phyloP scores from a whole-genome alignment of 768 basidiomycete species.

The Gloeopeniophorella convolvens region DNA sequence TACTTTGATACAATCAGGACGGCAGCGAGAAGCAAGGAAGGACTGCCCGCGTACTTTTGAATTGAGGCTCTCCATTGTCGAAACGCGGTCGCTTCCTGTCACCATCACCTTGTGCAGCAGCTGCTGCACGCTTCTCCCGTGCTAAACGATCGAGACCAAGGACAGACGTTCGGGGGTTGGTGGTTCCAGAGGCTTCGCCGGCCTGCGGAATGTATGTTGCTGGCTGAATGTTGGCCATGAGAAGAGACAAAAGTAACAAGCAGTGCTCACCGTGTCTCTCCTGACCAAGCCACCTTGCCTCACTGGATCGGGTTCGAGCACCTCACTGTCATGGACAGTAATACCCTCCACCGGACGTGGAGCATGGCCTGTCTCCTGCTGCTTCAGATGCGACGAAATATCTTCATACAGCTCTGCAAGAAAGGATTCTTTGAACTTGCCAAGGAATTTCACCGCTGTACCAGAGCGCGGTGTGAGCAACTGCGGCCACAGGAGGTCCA shows the following conservation, averaged over 20 bases:
- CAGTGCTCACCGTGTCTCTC: constrained; percentile 48
- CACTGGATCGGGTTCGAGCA: constrained; percentile 73
- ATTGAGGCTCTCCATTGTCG: constrained; percentile 58
- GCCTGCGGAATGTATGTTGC: constrained; percentile 78
- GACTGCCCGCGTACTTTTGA: constrained; percentile 71
- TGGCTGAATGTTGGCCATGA: constrained; percentile 27
- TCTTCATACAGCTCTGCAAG: constrained; percentile 74
- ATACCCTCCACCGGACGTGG: constrained; percentile 65
- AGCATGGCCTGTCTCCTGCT: constrained; percentile 45
- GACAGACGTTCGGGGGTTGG: constrained; percentile 69
- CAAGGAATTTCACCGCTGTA: constrained; percentile 72
- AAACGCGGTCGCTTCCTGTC: constrained; percentile 63
- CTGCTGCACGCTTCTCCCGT: constrained; percentile 67
- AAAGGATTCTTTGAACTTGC: constrained; percentile 78
- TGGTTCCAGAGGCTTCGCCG: constrained; percentile 65
- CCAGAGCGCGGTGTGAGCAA: not conserved
- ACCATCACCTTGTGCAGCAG: constrained; percentile 37
- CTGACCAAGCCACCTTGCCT: constrained; percentile 74
- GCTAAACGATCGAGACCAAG: constrained; percentile 88
- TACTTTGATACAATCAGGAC: constrained; percentile 40
- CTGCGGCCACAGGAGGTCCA: not conserved
- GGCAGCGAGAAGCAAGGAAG: not conserved
- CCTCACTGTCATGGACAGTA: constrained; percentile 71
- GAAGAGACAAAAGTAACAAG: not conserved
- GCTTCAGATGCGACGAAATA: constrained; percentile 64